Conservation (phyloP, 352 stramenopile genomes). For the Phytophthora meadii region DNA sequence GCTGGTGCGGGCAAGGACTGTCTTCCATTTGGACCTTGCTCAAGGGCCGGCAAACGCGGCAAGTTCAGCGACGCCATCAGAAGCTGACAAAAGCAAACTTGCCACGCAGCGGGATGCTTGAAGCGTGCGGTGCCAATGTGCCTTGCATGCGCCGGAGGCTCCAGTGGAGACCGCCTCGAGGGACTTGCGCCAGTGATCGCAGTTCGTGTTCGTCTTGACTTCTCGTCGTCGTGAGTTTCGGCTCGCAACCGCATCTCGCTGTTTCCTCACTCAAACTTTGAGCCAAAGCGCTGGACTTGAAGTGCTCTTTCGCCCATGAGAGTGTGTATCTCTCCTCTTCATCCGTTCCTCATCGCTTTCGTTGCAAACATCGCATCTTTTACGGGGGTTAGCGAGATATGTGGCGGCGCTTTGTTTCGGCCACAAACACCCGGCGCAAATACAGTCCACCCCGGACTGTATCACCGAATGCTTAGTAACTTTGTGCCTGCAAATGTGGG, state of each 20-base stretch:
- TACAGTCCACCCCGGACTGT: constrained; percentile 30
- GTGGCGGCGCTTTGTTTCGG: constrained; percentile 25
- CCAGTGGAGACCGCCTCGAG: constrained; percentile 10
- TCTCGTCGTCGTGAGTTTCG: not conserved
- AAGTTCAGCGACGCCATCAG: constrained; percentile 13
- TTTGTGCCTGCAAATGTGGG: not conserved
- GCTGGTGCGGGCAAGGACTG: not conserved
- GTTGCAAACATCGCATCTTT: constrained; percentile 24
- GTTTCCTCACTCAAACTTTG: not conserved
- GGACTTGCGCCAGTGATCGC: constrained; percentile 11
- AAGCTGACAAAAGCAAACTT: constrained; percentile 10
- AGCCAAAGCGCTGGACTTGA: constrained; percentile 4
- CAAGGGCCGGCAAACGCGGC: not conserved
- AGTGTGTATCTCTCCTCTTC: constrained; percentile 1
- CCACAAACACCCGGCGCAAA: constrained; percentile 37
- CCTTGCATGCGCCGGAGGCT: not conserved
- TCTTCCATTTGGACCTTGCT: constrained; percentile 2
- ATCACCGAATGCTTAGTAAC: constrained; percentile 22
- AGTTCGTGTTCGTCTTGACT: not conserved
- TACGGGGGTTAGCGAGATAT: constrained; percentile 16
- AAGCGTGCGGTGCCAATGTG: not conserved
- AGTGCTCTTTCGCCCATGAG: not conserved
- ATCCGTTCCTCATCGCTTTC: not conserved
- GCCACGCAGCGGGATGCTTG: not conserved
- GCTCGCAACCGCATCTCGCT: not conserved